Base-by-base conservation (phyloP, 768 basidiomycete species). In the Cystofilobasidium capitatum region DNA sequence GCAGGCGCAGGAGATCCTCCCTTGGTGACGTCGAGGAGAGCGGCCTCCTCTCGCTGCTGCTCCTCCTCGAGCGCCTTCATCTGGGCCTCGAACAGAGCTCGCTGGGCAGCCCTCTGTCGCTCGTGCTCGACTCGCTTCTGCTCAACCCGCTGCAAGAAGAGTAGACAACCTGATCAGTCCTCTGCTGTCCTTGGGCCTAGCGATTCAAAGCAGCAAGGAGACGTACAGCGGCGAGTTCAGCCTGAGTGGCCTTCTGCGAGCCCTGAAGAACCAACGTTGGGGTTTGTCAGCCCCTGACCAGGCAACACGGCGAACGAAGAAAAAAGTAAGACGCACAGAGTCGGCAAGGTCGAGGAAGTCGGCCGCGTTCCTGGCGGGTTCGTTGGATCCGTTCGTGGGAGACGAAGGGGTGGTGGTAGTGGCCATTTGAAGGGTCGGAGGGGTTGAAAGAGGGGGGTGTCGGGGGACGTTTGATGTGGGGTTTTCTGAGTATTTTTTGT, bases 311-410 rank as follows among this genome's bases (percentile, higher is more conserved):
- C 44, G 26, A 55, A 20, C 62, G 37, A 55, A 59, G 37, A 47
- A 35, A 36, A 59, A 64, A 66, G 47, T 65, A 42, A 51, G 26
- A 83, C 88, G 74, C 77, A 91, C 90, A 72, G 90, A 91, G 80
- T 92, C 90, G 69, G 90, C 90, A 74, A 92, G 85, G 81, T 92
- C 90, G 79, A 92, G 82, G 79, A 92, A 92, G 66, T 90, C 90
- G 71, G 90, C 88, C 24, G 90, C 89, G 78, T 87, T 91, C 74
- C 64, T 69, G 29, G 55, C 51, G 31, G 60, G 44, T 20, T 49
- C 59, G 49, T 36, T 59, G 40, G 71, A 55, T 5, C 44, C 45
- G 35, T 36, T 62, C 17, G 65, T 61, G 22, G 68, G 68, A 12
- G 62, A 64, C 22, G 68, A 69, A 40, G 68, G 68, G 36, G 68